Evolutionary conservation across 306 rosid genomes (phyloP), one percentile per base, ranked within the genome.

Genomic region (Rosa chinensis): DNA sequence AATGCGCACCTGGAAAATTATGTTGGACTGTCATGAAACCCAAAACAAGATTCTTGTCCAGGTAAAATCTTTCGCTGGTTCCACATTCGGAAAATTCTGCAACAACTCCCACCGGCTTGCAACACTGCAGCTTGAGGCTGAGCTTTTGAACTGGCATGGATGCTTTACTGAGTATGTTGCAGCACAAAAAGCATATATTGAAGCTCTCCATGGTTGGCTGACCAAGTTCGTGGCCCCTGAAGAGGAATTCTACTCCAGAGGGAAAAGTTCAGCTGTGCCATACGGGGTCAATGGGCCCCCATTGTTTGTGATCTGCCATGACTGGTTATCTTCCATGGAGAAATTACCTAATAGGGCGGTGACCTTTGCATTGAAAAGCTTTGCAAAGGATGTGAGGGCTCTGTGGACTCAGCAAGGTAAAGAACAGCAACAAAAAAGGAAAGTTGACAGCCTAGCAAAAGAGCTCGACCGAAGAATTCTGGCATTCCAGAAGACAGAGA

Each of bases 11-110:
- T 96, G 98, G 97, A 90, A 88, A 73, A 82, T 86, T 72, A 87
- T 91, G 99, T 80, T 93, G 90, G 94, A 96, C 83, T 81, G 86
- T 53, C 98, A 96, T 79, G 97, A 91, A 90, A 93, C 97, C 25
- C 99, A 96, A 85, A 87, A 87, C 82, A 93, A 85, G 84, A 91
- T 96, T 78, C 87, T 96, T 49, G 84, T 88, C 4, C 92, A 90
- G 89, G 97, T 96, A 17, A 96, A 84, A 58, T 83, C 88, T 67
- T 93, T 89, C 81, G 84, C 91, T 45, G 84, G 91, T 59, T 89
- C 94, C 12, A 64, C 91, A 1, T 77, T 81, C 9, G 89, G 91
- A 52, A 93, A 90, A 73, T 89, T 90, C 84, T 85, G 97, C 84
- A 91, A 90, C 39, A 91, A 90, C 48, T 89, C 94, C 74, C 99